Conservation (phyloP, 352 stramenopile species). For the Phytophthora aleatoria region DNA sequence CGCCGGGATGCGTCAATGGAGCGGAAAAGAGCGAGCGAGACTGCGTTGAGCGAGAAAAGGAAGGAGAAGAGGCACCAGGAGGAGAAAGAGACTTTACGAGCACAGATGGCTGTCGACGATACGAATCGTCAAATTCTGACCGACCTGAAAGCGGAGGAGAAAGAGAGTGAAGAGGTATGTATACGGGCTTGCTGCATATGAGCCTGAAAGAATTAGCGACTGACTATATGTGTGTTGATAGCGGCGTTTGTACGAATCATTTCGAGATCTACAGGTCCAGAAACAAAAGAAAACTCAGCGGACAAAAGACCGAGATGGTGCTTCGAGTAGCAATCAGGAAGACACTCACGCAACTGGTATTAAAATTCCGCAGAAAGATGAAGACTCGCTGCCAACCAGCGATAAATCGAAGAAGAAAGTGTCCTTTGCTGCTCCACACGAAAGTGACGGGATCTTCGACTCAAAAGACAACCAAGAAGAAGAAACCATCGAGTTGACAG, state of each 20-base stretch:
- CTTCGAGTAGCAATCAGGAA: slow-evolving; percentile 6
- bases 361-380: neutral
- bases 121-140: slow-evolving; percentile 70
- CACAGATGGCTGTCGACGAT: slow-evolving; percentile 85
- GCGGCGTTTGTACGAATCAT: slow-evolving; percentile 78
- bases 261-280: slow-evolving; percentile 47
- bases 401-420: slow-evolving; percentile 41
- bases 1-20: slow-evolving; percentile 68
- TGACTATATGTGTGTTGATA: slow-evolving; percentile 16
- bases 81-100: slow-evolving; percentile 76
- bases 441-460: neutral
- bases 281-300: slow-evolving; percentile 14
- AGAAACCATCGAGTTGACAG: slow-evolving; percentile 55
- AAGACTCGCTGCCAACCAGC: neutral
- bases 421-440: slow-evolving; percentile 40
- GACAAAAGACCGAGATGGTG: neutral
- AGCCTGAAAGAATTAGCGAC: neutral
- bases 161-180: slow-evolving; percentile 71
- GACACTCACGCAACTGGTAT: neutral
- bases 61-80: slow-evolving; percentile 64
- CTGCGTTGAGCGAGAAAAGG: slow-evolving; percentile 43
- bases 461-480: slow-evolving; percentile 17
- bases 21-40: slow-evolving; percentile 52
- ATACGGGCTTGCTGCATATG: neutral
- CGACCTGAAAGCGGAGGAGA: slow-evolving; percentile 80